Base-by-base conservation (phyloP, 2,329 filamentous ascomycete genomes). In the Beauveria medogensis region DNA sequence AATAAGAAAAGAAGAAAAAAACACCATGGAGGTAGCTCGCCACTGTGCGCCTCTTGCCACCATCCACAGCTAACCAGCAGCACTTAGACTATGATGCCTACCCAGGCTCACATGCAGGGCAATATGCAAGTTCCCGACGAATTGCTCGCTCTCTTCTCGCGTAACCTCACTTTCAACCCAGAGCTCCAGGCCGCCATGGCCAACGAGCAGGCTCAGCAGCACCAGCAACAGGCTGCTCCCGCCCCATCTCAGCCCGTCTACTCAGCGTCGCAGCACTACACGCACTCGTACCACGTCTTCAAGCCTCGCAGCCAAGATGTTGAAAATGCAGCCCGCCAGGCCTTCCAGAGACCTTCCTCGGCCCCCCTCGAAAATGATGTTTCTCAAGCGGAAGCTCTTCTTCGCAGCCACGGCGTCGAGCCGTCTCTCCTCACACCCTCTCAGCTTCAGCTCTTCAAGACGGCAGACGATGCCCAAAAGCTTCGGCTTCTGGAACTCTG, bases 261-360 rank as follows among this genome's bases (percentile, higher is more conserved):
- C 76, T 86, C 82, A 62, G 84, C 90, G 66, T 89, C 90, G 10
- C 87, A 90, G 69, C 91, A 96, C 73, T 96, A 96, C 73, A 88
- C 88, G 65, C 91, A 92, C 70, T 91, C 90, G 9, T 79, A 88
- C 50, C 90, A 95, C 71, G 70, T 69, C 34, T 64, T 66, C 22
- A 77, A 79, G 59, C 63, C 71, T 51, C 68, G 64, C 63, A 70
- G 65, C 63, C 68, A 69, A 51, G 67, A 72, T 46, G 65, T 67
- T 5, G 61, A 65, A 24, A 65, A 26, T 12, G 30, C 50, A 14
- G 22, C 63, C 61, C 69, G 67, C 46, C 70, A 71, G 62, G 73
- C 78, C 30, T 68, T 72, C 2, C 74, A 75, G 62, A 74, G 78
- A 55, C 78, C 75, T 22, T 80, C 79, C 24, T 85, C 80, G 16